Evolutionary conservation across 352 stramenopile genomes (phyloP), one percentile per base, ranked within the genome.

Genomic region (Pythium brachiatum): DNA sequence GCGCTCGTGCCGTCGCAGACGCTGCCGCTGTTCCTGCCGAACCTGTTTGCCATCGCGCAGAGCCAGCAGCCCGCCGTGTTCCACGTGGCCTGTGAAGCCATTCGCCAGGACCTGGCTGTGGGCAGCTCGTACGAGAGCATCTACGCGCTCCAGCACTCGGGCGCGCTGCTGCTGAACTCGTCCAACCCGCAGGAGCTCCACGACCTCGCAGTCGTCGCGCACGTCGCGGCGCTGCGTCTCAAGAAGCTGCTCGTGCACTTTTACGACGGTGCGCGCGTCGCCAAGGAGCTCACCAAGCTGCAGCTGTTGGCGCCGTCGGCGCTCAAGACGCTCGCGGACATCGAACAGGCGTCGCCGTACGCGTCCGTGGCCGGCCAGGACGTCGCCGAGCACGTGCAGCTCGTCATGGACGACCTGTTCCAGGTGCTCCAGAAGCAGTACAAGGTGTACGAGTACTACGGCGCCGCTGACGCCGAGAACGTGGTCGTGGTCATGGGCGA

Each of bases 371-470:
- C 61, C 27, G 71, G 72, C 21, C 53, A 60, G 29, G 56, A 69
- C 20, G 70, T 76, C 21, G 81, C 76, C n/a, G 76, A 92, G 50
- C 78, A 90, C 52, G 70, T 94, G 54, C 79, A 92, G 67, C 44
- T 46, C 20, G 78, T 89, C 36, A 90, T 93, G 82, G 74, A 92
- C 72, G 76, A 88, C 47, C 69, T 91, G 12, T 89, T 82, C 64
- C 75, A 81, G 34, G 81, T 89, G 31, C 74, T 90, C 26, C 79
- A 89, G 67, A 78, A 79, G 53, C 80, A 92, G 68, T 92, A 92
- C 74, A 76, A 80, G 21, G 72, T 94, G 48, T 92, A 90, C 73
- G 86, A 95, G 68, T 94, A 95, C 70, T 69, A 75, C 38, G 86
- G 86, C 43, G 69, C 74, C 0, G 15, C 69, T 5, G 79, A 95